Percentiles rank a stretch among this genome's conserved stretches.
Conservation (phyloP, 805 yeast genomes). For the Saturnispora dispora region DNA sequence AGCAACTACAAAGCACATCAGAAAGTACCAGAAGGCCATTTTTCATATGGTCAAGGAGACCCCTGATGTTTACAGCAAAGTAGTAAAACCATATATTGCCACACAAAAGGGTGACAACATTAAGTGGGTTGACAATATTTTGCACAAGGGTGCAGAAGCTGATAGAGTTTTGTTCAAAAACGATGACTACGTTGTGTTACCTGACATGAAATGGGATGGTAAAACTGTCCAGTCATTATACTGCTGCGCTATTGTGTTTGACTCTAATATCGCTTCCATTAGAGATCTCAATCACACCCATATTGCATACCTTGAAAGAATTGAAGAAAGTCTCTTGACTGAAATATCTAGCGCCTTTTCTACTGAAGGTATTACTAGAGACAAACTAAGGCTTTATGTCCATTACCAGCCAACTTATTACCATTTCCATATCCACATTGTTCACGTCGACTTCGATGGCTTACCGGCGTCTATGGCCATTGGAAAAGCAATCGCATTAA, state of each 20-base stretch:
- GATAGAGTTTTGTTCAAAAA: slow-evolving; percentile 71
- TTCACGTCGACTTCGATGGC: slow-evolving; percentile 61
- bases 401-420: slow-evolving; percentile 97
- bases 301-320: slow-evolving; percentile 42
- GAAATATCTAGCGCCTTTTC: slow-evolving; percentile 40
- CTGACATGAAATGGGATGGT: slow-evolving; percentile 97
- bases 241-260: slow-evolving; percentile 63
- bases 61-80: slow-evolving; percentile 55
- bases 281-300: slow-evolving; percentile 64
- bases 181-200: slow-evolving; percentile 64
- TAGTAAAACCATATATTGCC: slow-evolving; percentile 68
- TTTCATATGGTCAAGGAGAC: slow-evolving; percentile 66
- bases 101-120: slow-evolving; percentile 70
- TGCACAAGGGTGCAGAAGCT: slow-evolving; percentile 73
- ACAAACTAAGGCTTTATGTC: slow-evolving; percentile 65
- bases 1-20: slow-evolving; percentile 78
- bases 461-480: slow-evolving; percentile 55
- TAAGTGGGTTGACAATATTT: slow-evolving; percentile 84
- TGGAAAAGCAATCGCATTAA: slow-evolving; percentile 78
- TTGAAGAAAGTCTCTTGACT: slow-evolving; percentile 37
- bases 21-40: slow-evolving; percentile 59
- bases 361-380: slow-evolving; percentile 31
- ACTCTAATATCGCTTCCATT: slow-evolving; percentile 60
- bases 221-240: slow-evolving; percentile 60
- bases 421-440: slow-evolving; percentile 90